phyloP scores from a whole-genome alignment of 2,329 filamentous ascomycete genomes.

The Nemania sp. region DNA sequence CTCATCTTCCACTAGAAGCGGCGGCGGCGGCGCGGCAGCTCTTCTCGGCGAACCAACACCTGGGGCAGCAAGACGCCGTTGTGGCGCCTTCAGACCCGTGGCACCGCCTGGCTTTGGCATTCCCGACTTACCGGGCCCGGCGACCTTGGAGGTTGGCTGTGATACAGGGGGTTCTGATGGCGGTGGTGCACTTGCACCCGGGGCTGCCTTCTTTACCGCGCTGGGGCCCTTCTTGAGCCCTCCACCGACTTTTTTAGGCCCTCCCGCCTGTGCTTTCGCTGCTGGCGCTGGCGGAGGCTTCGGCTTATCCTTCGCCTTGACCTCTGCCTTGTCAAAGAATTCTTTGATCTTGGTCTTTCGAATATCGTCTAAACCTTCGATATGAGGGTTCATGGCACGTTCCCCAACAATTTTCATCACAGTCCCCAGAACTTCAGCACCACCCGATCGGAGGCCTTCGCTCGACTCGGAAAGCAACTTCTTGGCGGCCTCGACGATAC shows the following conservation, averaged over 20 bases:
- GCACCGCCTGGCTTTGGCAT: conserved; percentile 58
- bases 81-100: conserved; percentile 63
- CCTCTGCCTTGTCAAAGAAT: conserved; percentile 77
- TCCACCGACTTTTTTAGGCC: conserved; percentile 40
- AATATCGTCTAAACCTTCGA: conserved; percentile 94
- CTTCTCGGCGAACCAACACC: conserved; percentile 59
- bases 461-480: conserved; percentile 90
- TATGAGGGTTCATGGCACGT: conserved; percentile 87
- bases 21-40: conserved; percentile 50
- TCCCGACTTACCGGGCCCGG: conserved; percentile 55
- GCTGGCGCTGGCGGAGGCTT: conserved; percentile 73
- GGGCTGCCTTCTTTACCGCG: conserved; percentile 55
- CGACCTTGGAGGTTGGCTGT: conserved; percentile 59
- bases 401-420: conserved; percentile 99
- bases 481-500: conserved; percentile 85
- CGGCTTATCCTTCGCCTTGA: conserved; percentile 89
- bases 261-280: conserved; percentile 53
- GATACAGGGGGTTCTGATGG: conserved; percentile 57
- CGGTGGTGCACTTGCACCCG: conserved; percentile 45
- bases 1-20: conserved; percentile 61
- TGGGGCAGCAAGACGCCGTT: conserved; percentile 59
- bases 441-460: conserved; percentile 82
- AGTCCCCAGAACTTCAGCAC: conserved; percentile 89
- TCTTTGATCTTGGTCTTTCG: conserved; percentile 96
- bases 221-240: conserved; percentile 57